phyloP scores from a whole-genome alignment of 441 rosid species.

The Kokia cookei region DNA sequence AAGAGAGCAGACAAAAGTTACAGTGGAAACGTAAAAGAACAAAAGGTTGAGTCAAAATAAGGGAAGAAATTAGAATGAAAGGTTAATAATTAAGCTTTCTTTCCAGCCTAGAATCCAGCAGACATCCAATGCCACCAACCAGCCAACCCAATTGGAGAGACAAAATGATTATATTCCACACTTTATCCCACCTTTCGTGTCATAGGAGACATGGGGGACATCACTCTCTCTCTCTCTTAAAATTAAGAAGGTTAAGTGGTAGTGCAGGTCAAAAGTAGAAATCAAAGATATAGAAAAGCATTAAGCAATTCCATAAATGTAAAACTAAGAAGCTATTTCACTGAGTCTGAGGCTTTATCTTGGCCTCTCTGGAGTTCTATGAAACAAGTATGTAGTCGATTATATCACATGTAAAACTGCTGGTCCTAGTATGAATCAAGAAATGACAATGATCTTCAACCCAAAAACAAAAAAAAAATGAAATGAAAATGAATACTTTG shows the following conservation, averaged over 20 bases:
- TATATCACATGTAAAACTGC: slow-evolving; percentile 18
- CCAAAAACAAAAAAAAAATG: no score
- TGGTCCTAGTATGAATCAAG: slow-evolving; percentile 16
- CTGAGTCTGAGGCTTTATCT: not conserved
- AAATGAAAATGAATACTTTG: slow-evolving; percentile 3
- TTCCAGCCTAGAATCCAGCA: slow-evolving; percentile 5
- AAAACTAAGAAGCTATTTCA: slow-evolving; percentile 9
- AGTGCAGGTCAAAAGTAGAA: not conserved
- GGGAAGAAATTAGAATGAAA: not conserved
- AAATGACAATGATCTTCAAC: not conserved
- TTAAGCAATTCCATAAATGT: slow-evolving; percentile 6
- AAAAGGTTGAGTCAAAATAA: not conserved
- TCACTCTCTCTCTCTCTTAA: not conserved
- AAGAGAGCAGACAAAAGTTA: no score
- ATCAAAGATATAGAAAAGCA: not conserved
- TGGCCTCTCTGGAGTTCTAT: not conserved
- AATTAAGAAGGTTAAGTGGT: not conserved
- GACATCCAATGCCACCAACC: slow-evolving; percentile 6
- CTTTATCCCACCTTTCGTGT: slow-evolving; percentile 9
- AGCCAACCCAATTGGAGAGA: not conserved
- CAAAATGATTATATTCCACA: slow-evolving; percentile 5
- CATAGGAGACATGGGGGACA: not conserved
- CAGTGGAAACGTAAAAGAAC: no score
- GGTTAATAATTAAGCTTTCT: slow-evolving; percentile 4
- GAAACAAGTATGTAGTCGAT: slow-evolving; percentile 14